Conservation (phyloP, 768 basidiomycete species). For the Suillus tomentosus region DNA sequence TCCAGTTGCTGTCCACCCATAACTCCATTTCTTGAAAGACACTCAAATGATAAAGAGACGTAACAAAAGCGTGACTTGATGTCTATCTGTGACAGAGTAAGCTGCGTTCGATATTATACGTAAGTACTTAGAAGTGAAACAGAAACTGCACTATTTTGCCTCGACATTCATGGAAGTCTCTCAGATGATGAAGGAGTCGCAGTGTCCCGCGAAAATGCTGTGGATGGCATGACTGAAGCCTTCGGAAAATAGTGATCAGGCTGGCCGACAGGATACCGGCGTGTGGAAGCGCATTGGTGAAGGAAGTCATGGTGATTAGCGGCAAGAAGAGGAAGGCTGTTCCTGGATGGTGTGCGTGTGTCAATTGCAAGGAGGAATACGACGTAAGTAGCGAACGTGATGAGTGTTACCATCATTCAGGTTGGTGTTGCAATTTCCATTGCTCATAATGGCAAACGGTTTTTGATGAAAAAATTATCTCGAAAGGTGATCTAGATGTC, state of each 20-base stretch:
- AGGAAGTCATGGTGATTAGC: not conserved
- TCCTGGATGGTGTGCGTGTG: not conserved
- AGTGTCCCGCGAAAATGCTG: not conserved
- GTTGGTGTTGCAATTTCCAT: not conserved
- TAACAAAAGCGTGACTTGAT: not conserved
- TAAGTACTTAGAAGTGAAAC: not conserved
- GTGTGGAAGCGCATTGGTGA: not conserved
- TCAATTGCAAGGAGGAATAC: not conserved
- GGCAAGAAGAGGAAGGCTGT: conserved; percentile 1
- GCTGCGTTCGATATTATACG: not conserved
- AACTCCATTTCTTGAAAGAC: not conserved
- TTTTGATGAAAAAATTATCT: not conserved
- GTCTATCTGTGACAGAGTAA: not conserved
- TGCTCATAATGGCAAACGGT: not conserved
- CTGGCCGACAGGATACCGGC: not conserved
- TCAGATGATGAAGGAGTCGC: not conserved
- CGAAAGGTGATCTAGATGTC: not conserved
- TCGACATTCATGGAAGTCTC: not conserved
- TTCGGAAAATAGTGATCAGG: not conserved
- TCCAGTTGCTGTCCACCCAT: too few relatives aligned
- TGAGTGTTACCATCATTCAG: not conserved
- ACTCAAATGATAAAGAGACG: not conserved
- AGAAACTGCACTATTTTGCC: not conserved
- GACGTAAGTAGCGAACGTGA: not conserved
- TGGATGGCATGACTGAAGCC: not conserved